Base-by-base conservation (phyloP, 2,329 filamentous ascomycete genomes). In the Colletotrichum lupini region DNA sequence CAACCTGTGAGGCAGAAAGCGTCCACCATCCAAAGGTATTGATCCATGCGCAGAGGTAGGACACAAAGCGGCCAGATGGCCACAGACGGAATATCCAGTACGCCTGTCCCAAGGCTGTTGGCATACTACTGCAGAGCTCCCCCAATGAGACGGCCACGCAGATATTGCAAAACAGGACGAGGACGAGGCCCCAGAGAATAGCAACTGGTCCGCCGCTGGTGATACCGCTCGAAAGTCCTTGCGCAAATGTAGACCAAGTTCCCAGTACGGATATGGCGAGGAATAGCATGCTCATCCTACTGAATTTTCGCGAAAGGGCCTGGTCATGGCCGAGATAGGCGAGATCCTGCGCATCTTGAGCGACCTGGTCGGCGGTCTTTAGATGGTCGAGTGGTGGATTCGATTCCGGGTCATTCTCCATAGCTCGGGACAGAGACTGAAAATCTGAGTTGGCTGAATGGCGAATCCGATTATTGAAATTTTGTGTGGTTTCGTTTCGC, bases 11-110 rank as follows among this genome's bases (percentile, higher is more conserved):
- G 0, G 88, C 89, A 0, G 86, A 87, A 70, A 91, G 78, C 0
- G 88, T 86, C 84, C 87, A 89, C 89, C 89, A 91, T 9, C 88
- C 88, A 73, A 90, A 90, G 0, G 86, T 89, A 78, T 90, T 90
- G 76, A 90, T 88, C 87, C 87, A 90, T 1, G 88, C 89, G 74
- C 87, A 89, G 80, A 90, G 84, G 76, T 90, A 91, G 1, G 87
- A 88, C 3, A 80, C 77, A 71, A 89, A 88, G 1, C 88, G 84
- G 1, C 88, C 89, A 0, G 16, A 76, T 76, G 63, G 59, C 67
- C 53, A 69, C n/a, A 88, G 79, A 9, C 83, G 81, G 69, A 84
- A 83, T 1, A 88, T 83, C 88, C 89, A 91, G 78, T 89, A 90
- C 0, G 88, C 89, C 79, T 91, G 89, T 0, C 89, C 89, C 3